phyloP scores from a whole-genome alignment of 2,329 filamentous ascomycete genomes.

The Pseudocercospora macadamiae region DNA sequence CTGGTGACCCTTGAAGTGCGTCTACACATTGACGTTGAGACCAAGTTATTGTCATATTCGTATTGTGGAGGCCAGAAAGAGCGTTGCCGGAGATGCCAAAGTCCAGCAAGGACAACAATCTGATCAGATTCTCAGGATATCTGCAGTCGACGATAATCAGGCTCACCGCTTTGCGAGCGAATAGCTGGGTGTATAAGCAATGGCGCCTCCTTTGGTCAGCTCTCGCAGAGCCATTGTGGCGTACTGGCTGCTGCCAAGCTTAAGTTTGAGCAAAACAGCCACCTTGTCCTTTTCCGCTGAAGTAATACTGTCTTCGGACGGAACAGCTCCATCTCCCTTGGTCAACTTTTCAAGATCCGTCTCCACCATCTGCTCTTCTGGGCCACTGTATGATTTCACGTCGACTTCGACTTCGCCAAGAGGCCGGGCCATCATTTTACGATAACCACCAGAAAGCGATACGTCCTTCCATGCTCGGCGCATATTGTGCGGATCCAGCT shows the following conservation, averaged over 20 bases:
- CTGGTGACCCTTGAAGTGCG: too few relatives aligned
- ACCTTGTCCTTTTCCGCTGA: slow-evolving; percentile 52
- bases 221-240: slow-evolving; percentile 82
- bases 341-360: slow-evolving; percentile 77
- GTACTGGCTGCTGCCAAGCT: slow-evolving; percentile 78
- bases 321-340: slow-evolving; percentile 23
- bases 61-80: too few relatives aligned
- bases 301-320: slow-evolving; percentile 26
- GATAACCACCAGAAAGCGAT: slow-evolving; percentile 84
- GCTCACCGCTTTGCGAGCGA: slow-evolving; percentile 35
- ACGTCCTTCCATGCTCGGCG: slow-evolving; percentile 82
- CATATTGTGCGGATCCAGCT: slow-evolving; percentile 84
- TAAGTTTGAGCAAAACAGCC: slow-evolving; percentile 72
- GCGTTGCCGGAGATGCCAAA: too few relatives aligned
- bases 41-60: too few relatives aligned
- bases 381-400: slow-evolving; percentile 69
- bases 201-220: slow-evolving; percentile 69
- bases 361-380: slow-evolving; percentile 81
- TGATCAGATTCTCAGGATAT: too few relatives aligned
- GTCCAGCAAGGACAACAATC: too few relatives aligned
- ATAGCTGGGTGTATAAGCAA: slow-evolving; percentile 67
- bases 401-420: slow-evolving; percentile 61
- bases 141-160: too few relatives aligned
- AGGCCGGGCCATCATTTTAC: slow-evolving; percentile 78
- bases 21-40: too few relatives aligned